Percentiles rank a stretch among this genome's conserved stretches.
Evolutionary conservation across 2,329 filamentous ascomycete species (phyloP).

Genomic region (Sarocladium kiliense): DNA sequence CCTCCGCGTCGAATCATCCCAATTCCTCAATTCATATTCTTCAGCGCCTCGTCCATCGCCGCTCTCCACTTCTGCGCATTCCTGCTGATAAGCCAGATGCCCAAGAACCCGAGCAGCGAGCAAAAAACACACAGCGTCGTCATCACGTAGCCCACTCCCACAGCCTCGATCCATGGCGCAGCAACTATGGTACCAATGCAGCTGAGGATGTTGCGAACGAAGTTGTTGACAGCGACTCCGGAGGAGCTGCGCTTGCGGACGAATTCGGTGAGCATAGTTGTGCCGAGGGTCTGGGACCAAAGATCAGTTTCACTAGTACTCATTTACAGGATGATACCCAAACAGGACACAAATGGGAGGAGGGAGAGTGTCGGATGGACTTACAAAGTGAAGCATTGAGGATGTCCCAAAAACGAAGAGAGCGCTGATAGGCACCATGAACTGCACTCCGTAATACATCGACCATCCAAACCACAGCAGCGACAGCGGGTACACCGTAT

Average conservation of each 20-base stretch:
- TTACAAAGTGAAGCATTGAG: conserved; percentile 73
- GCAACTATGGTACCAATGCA: conserved; percentile 67
- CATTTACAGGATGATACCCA: no score
- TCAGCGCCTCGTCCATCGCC: conserved; percentile 50
- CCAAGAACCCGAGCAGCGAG: conserved; percentile 49
- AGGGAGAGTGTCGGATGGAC: conserved; percentile 11
- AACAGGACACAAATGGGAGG: conserved; percentile 11
- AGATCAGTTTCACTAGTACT: neutral
- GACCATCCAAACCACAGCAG: conserved; percentile 78
- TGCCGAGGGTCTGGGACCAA: conserved; percentile 45
- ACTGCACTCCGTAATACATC: conserved; percentile 57
- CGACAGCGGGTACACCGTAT: conserved; percentile 62
- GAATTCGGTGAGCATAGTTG: conserved; percentile 83
- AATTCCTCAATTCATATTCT: conserved; percentile 13
- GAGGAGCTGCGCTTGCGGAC: conserved; percentile 66
- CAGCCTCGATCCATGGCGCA: conserved; percentile 63
- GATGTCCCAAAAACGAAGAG: conserved; percentile 72
- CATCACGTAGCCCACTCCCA: conserved; percentile 74
- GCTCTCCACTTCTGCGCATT: conserved; percentile 60
- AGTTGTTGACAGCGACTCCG: conserved; percentile 78
- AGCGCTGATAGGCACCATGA: conserved; percentile 57
- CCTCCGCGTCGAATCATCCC: neutral
- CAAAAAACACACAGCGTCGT: conserved; percentile 48
- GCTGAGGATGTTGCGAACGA: conserved; percentile 72
- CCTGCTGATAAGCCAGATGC: conserved; percentile 56